Conservation (phyloP, 192 early-diverging fungal species). For the Rhizophagus clarus region DNA sequence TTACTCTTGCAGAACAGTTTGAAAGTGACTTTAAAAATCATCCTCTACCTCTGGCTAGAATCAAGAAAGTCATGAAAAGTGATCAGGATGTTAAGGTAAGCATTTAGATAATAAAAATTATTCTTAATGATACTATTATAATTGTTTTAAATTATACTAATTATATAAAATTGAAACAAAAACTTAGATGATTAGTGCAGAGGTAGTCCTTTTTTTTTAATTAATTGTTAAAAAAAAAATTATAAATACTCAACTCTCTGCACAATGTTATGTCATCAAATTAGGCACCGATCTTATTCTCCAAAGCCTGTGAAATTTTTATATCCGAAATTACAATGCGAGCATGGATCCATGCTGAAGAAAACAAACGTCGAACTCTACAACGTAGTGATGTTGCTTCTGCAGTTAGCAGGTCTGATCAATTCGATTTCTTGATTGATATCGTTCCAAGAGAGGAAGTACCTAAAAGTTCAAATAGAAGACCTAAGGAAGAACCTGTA, state of each 20-base stretch:
- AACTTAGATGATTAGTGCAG: conserved; percentile 62
- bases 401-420: conserved; percentile 86
- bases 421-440: conserved; percentile 98
- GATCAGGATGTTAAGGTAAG: conserved; percentile 93
- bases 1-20: conserved; percentile 62
- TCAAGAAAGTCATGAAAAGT: conserved; percentile 99
- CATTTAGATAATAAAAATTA: not conserved
- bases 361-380: conserved; percentile 94
- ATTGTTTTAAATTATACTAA: not conserved
- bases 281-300: conserved; percentile 87
- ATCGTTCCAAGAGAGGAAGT: conserved; percentile 93
- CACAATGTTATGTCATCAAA: not conserved
- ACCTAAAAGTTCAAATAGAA: conserved; percentile 26
- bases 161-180: not conserved
- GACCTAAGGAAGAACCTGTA: conserved; percentile 31
- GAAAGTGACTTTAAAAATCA: conserved; percentile 94
- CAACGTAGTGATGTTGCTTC: conserved; percentile 89
- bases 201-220: not conserved
- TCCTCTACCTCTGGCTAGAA: conserved; percentile 88
- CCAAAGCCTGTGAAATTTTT: conserved; percentile 96
- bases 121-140: not conserved
- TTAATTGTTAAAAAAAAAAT: not conserved
- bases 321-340: conserved; percentile 86
- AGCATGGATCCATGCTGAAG: conserved; percentile 91
- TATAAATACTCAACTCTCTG: not conserved